These are phyloP conservation scores for Terana coerulea DNA, from an alignment of 768 basidiomycete species.

Conservation along the genomic window DNA sequence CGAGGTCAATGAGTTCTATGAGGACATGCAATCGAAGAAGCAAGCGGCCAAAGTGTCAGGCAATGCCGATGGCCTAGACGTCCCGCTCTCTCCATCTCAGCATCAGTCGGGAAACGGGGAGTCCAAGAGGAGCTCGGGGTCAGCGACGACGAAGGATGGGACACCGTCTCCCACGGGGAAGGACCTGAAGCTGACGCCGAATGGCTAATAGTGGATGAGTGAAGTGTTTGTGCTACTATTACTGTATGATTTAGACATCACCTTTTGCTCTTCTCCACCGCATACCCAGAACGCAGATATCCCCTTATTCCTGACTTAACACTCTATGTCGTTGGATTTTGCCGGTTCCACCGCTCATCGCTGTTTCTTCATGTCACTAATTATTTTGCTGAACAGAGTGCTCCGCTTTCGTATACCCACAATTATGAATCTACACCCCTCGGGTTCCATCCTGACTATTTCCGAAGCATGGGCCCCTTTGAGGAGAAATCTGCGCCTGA, in stretches of 20 bases:
- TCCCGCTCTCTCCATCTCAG: conserved; percentile 23
- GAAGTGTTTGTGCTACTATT: too few species aligned
- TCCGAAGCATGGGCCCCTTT: too few species aligned
- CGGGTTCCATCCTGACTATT: too few species aligned
- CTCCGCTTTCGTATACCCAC: neutral
- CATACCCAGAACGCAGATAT: conserved; percentile 24
- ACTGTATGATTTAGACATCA: conserved; percentile 5
- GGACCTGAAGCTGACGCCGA: conserved; percentile 82
- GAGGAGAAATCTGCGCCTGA: too few species aligned
- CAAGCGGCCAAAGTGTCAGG: conserved; percentile 39
- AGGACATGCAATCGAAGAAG: conserved; percentile 76
- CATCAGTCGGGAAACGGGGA: conserved; percentile 62
- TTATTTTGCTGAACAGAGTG: neutral
- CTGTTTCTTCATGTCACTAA: neutral
- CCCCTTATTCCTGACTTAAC: conserved; percentile 13
- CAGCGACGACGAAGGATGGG: conserved; percentile 64
- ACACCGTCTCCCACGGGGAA: conserved; percentile 65
- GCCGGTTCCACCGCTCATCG: neutral
- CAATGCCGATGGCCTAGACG: conserved; percentile 18
- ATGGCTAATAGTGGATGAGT: conserved; percentile 73
- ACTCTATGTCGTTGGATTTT: neutral
- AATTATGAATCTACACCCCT: neutral
- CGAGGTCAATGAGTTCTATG: conserved; percentile 86
- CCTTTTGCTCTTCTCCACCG: conserved; percentile 7
- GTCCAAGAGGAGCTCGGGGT: conserved; percentile 42